Base-by-base conservation (phyloP, 148 eudicot species). In the Diospyros kaki region DNA sequence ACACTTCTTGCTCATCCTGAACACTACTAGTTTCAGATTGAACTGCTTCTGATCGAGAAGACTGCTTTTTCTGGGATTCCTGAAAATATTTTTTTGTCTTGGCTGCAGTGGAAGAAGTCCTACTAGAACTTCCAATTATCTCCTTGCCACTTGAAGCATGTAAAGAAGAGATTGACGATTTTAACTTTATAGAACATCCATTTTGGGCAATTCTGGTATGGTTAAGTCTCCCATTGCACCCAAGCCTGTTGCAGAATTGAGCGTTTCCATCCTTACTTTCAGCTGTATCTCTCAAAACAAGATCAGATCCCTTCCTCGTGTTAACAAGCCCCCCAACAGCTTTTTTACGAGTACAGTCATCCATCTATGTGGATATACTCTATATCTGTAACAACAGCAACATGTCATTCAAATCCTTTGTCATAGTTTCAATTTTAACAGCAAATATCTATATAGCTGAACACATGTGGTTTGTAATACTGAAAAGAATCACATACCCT, bases 221-320 rank as follows among this genome's bases (percentile, higher is more conserved):
- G 74, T 81, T 90, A 76, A 88, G 74, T 77, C 89, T 87, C 73
- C 95, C 94, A 62, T 92, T 83, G 80, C 98, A 94, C 58, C 95
- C 94, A 75, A 77, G 80, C 81, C 98, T 82, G 56, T 92, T 94
- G 83, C 97, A 94, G 67, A 88, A 86, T 64, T 81, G 90, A 79
- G 73, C 81, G 80, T 76, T 75, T 48, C 78, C 79, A 45, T 85
- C 86, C 73, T 82, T 76, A 74, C 78, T 76, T 45, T 83, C 80
- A 73, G 88, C 53, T 44, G 85, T 62, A 71, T 84, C 85, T 81
- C 88, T 87, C 38, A 69, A 67, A 73, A 64, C 77, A 69, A 81
- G 67, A 73, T 80, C 81, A 71, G 89, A 73, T 12, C 82, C 79
- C 77, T 85, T 89, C 73, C 83, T 87, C 6, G 89, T 78, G 17